These are phyloP conservation scores for Stephania cephalantha DNA, from an alignment of 164 flowering plant species.

Conservation along the genomic window DNA sequence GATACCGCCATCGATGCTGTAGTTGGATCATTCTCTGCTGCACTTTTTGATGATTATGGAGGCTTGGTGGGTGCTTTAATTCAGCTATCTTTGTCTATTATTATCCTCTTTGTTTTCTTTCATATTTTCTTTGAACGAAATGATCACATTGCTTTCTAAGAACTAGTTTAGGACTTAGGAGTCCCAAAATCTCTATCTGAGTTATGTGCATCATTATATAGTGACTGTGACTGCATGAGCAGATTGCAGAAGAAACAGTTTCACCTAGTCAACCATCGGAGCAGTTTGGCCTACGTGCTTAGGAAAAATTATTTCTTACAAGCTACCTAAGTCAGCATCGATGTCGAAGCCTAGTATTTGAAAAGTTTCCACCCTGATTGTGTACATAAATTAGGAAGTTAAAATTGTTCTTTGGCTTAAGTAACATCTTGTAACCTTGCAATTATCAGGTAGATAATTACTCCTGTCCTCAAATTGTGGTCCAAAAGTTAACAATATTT, in stretches of 20 bases:
- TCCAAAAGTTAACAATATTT: neutral
- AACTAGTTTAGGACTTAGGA: neutral
- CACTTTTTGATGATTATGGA: slow-evolving; percentile 95
- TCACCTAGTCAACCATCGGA: neutral
- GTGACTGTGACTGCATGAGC: neutral
- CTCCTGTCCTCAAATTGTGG: neutral
- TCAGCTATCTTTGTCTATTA: neutral
- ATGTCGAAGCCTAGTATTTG: neutral
- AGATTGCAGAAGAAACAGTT: neutral
- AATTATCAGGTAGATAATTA: neutral
- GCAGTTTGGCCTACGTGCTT: neutral
- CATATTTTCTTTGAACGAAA: neutral
- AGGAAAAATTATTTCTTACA: neutral
- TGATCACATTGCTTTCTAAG: neutral
- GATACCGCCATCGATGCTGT: slow-evolving; percentile 73
- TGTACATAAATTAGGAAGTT: neutral
- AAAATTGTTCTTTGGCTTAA: too few species aligned
- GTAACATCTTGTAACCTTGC: neutral
- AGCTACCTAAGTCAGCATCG: neutral
- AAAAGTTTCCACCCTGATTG: neutral
- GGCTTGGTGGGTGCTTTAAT: slow-evolving; percentile 65
- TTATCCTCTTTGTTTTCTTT: neutral
- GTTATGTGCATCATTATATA: neutral
- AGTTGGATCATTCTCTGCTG: slow-evolving; percentile 75
- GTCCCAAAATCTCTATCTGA: neutral